Conservation (phyloP, 805 yeast genomes). For the Candida stauntonica region DNA sequence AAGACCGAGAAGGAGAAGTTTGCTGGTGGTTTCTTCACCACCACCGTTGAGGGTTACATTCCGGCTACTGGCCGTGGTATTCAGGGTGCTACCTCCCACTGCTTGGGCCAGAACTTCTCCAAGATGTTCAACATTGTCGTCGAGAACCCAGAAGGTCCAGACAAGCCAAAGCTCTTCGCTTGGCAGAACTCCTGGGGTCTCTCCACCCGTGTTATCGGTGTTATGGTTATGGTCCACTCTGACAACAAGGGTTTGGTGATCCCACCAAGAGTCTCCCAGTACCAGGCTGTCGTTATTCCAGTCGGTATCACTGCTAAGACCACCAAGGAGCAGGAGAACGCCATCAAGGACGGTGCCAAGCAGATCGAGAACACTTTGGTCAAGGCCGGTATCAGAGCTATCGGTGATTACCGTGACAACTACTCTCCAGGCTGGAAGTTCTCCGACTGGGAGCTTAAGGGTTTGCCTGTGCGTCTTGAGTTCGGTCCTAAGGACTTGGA, state of each 20-base stretch:
- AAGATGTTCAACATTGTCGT: slow-evolving; percentile 96
- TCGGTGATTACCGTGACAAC: slow-evolving; percentile 86
- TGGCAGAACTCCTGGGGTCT: slow-evolving; percentile 99
- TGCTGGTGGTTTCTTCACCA: slow-evolving; percentile 96
- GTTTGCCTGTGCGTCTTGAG: slow-evolving; percentile 90
- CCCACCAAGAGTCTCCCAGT: slow-evolving; percentile 95
- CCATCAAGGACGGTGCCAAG: slow-evolving; percentile 66
- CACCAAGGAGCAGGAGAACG: slow-evolving; percentile 64
- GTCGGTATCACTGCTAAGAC: slow-evolving; percentile 92
- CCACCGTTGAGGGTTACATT: slow-evolving; percentile 94
- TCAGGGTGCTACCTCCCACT: slow-evolving; percentile 98
- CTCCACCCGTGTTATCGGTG: slow-evolving; percentile 98
- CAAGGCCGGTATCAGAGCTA: slow-evolving; percentile 64
- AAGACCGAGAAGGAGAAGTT: slow-evolving; percentile 98
- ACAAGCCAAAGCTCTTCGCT: slow-evolving; percentile 80
- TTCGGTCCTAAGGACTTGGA: slow-evolving; percentile 94
- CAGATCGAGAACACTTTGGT: slow-evolving; percentile 60
- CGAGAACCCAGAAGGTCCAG: slow-evolving; percentile 90
- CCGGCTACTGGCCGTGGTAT: slow-evolving; percentile 99
- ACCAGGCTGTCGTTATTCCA: slow-evolving; percentile 89
- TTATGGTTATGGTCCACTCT: slow-evolving; percentile 98
- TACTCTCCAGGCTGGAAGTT: slow-evolving; percentile 99
- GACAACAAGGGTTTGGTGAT: slow-evolving; percentile 97
- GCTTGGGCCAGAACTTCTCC: slow-evolving; percentile 96
- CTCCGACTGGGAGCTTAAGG: slow-evolving; percentile 95